Percentiles rank a stretch among this genome's conserved stretches.
phyloP scores from a whole-genome alignment of 1,139 yeast genomes.

The Magnusiomyces tetraspermus region DNA sequence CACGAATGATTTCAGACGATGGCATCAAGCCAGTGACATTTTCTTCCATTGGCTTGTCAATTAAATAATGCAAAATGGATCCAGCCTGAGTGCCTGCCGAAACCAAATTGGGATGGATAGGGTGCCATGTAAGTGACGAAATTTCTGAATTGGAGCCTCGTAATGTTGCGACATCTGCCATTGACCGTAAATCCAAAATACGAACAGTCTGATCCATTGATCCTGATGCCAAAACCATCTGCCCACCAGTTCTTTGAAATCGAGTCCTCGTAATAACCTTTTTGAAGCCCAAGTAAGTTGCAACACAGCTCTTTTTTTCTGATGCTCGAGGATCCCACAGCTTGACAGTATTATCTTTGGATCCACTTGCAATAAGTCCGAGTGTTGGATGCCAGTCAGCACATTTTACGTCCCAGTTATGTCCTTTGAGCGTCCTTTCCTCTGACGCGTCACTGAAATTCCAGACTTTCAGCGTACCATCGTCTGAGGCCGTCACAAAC shows the following conservation, averaged over 20 bases:
- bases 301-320: conserved; percentile 46
- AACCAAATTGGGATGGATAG: conserved; percentile 67
- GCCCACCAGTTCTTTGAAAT: conserved; percentile 62
- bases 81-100: conserved; percentile 91
- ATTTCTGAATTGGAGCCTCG: conserved; percentile 80
- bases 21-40: conserved; percentile 29
- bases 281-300: conserved; percentile 84
- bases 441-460: conserved; percentile 84
- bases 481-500: conserved; percentile 89
- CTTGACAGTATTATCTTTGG: conserved; percentile 87
- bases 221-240: conserved; percentile 69
- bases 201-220: conserved; percentile 85
- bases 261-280: conserved; percentile 80
- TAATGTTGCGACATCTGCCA: conserved; percentile 65
- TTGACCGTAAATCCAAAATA: conserved; percentile 74
- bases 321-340: conserved; percentile 95
- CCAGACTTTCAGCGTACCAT: conserved; percentile 83
- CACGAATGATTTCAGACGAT: conserved; percentile 56
- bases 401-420: conserved; percentile 97
- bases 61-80: conserved; percentile 63
- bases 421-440: conserved; percentile 75
- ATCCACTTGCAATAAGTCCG: conserved; percentile 58
- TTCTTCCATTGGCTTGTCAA: conserved; percentile 41
- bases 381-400: conserved; percentile 93
- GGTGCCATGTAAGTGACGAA: conserved; percentile 87